phyloP scores from a whole-genome alignment of 805 yeast species.

The Metschnikowia dekortorum region DNA sequence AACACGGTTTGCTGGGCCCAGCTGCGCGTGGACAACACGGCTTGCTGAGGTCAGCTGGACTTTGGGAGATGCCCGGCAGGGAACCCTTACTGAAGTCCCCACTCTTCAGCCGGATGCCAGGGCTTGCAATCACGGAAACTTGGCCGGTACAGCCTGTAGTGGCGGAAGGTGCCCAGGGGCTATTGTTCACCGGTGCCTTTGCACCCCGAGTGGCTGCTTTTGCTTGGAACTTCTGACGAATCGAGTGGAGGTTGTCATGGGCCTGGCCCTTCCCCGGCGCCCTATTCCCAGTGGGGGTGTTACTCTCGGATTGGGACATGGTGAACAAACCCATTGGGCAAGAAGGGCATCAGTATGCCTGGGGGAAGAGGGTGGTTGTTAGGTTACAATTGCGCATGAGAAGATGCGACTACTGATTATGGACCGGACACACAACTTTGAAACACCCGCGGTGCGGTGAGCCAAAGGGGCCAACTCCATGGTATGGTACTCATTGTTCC shows the following conservation, averaged over 20 bases:
- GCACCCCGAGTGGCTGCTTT: background rate
- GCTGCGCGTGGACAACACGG: background rate
- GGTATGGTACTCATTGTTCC: background rate
- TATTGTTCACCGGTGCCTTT: background rate
- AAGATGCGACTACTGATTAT: background rate
- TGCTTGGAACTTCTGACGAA: background rate
- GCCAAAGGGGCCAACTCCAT: background rate
- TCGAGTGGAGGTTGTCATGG: background rate
- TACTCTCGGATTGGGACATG: background rate
- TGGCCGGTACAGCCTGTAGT: background rate
- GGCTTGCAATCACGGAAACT: no score
- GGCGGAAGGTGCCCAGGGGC: no score
- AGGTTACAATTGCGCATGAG: background rate
- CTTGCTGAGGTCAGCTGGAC: background rate
- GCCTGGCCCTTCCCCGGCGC: background rate
- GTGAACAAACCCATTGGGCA: background rate
- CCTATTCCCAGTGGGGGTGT: background rate
- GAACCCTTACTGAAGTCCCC: background rate
- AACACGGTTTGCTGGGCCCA: background rate
- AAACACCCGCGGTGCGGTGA: background rate
- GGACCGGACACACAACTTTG: background rate
- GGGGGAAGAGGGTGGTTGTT: background rate
- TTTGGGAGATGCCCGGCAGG: background rate
- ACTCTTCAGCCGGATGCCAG: background rate
- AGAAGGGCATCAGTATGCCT: background rate